Evolutionary conservation across 805 yeast genomes (phyloP), one percentile per base, ranked within the genome.

Genomic region (Ogataea corticis): DNA sequence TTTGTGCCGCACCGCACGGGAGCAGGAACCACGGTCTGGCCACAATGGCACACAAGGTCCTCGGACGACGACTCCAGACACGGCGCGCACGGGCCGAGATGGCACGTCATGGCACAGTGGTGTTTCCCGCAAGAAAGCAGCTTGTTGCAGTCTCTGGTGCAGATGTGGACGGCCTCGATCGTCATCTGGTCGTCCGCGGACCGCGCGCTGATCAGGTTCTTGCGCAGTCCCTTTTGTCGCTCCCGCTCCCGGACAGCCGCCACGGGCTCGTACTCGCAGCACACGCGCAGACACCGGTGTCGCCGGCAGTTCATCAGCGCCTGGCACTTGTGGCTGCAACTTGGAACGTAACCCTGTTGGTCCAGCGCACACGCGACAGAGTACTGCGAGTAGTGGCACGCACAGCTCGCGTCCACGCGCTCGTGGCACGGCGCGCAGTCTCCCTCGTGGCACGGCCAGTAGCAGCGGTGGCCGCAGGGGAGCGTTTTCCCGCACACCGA

Each of bases 1-100:
- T 65, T 71, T 0, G 87, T 79, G 12, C 96, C 96, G 68, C 96
- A 88, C 52, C 96, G 69, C 9, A 87, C 88, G 0, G 96, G 96
- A 0, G 96, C 96, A 16, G 73, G 75, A 5, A 88, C 72, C 3
- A 85, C 75, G 0, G 96, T 88, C 51, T 75, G 72, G 2, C 96
- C 96, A 69, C 96, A 88, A 39, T 83, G 76, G 59, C 96, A 88
- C 2, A 80, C 77, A 54, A 86, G 68, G 60, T 88, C 96, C 15
- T 86, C 88, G 33, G 82, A 78, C n/a, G 85, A 76, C 4, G 92
- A 83, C 57, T 87, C 95, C 39, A 86, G 62, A 61, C 96, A 88
- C 11, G 90, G 85, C 3, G 81, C 77, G 65, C 96, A 88, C 2
- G 85, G 76, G 0, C 96, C 96, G 12, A 79, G 68, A 63, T 88